phyloP scores from a whole-genome alignment of 331 rosid species.

The Cydonia oblonga region DNA sequence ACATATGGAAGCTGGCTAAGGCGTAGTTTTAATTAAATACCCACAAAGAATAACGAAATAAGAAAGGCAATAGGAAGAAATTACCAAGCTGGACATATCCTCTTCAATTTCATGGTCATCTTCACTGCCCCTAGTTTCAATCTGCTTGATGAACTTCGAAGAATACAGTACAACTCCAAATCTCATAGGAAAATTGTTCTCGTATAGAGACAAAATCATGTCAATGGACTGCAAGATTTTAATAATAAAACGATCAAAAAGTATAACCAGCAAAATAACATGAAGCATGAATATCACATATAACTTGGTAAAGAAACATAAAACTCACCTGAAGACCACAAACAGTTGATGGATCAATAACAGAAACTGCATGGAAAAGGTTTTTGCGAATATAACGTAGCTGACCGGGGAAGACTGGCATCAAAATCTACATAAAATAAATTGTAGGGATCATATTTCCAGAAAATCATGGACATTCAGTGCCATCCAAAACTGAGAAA shows the following conservation, averaged over 20 bases:
- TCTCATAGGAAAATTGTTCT: conserved; percentile 76
- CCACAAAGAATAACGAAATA: not conserved
- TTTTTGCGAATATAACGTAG: conserved; percentile 89
- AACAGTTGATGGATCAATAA: conserved; percentile 74
- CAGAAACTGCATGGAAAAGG: conserved; percentile 79
- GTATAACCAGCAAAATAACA: conserved; percentile 18
- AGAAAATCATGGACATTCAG: not conserved
- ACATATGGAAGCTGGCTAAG: not conserved
- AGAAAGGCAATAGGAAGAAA: not conserved
- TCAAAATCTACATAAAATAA: conserved; percentile 55
- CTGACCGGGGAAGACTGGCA: conserved; percentile 98
- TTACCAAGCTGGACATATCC: conserved; percentile 69
- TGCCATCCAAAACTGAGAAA: not conserved
- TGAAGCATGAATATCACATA: conserved; percentile 6
- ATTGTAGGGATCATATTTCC: not conserved
- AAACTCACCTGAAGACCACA: conserved; percentile 79
- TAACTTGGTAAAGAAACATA: conserved; percentile 13
- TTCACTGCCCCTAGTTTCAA: conserved; percentile 28
- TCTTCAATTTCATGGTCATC: conserved; percentile 34
- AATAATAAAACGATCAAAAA: conserved; percentile 8
- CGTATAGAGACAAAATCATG: conserved; percentile 57
- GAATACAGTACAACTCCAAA: conserved; percentile 83
- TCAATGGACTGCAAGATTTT: conserved; percentile 73
- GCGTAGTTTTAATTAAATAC: not conserved
- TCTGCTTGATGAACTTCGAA: conserved; percentile 49